Conservation (phyloP, 352 stramenopile genomes). For the Phytophthora colocasiae region DNA sequence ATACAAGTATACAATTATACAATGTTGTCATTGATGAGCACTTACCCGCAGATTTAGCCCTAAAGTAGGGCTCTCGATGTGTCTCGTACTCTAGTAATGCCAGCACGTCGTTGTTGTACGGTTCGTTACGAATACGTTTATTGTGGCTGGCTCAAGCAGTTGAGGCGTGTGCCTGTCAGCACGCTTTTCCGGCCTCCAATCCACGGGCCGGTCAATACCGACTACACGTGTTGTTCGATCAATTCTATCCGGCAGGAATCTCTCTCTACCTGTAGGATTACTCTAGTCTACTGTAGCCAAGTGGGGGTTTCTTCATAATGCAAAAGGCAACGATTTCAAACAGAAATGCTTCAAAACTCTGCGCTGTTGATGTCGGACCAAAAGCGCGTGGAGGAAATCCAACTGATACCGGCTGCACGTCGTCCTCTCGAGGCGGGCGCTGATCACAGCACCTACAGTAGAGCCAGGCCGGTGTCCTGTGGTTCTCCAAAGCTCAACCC, state of each 20-base stretch:
- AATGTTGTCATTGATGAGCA: too few relatives aligned
- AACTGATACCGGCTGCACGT: constrained; percentile 21
- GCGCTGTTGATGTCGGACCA: constrained; percentile 13
- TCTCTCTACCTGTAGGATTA: too few relatives aligned
- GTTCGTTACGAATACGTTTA: not conserved
- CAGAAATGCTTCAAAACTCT: not conserved
- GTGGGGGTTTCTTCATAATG: not conserved
- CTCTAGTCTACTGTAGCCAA: too few relatives aligned
- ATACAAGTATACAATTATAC: too few relatives aligned
- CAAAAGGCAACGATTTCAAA: too few relatives aligned
- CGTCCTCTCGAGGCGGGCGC: constrained; percentile 9
- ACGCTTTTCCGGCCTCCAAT: not conserved
- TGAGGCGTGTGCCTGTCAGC: not conserved
- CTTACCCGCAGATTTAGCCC: too few relatives aligned
- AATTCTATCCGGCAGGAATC: too few relatives aligned
- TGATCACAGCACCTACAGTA: constrained; percentile 1
- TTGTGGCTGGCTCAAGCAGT: not conserved
- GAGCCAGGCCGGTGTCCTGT: constrained; percentile 19
- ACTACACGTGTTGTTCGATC: not conserved
- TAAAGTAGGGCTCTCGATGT: too few relatives aligned
- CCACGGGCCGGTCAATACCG: not conserved
- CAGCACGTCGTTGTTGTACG: not conserved
- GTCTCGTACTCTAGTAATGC: not conserved
- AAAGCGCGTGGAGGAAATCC: not conserved
- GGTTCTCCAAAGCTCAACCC: not conserved